Evolutionary conservation across 1,139 yeast species (phyloP), one percentile per base, ranked within the genome.

Genomic region (Pichia sp.): DNA sequence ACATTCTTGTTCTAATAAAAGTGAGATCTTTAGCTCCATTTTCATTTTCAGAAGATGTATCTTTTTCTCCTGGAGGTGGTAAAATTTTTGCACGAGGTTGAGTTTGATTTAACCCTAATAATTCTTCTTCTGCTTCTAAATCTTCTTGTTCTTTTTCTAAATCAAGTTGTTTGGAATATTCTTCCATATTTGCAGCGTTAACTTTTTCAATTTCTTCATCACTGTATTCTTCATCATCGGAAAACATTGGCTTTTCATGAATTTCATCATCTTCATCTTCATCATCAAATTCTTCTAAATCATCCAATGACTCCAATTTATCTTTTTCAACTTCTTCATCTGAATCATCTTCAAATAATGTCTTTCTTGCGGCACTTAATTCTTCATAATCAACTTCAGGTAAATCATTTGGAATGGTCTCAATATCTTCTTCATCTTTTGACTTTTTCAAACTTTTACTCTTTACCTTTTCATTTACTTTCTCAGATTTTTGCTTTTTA

Each of bases 111-210:
- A 76, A 78, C 52, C 79, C 84, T 36, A 77, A 66, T 50, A 83
- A 69, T 68, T 85, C 95, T 53, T 73, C 76, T 60, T 81, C 92
- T 8, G 92, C 90, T 59, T 83, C 94, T 57, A 77, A 78, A 12
- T 83, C 92, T 56, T 85, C 95, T 50, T 69, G 63, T 47, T 74
- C 82, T 33, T 80, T 85, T 62, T 82, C 87, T 56, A 80, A 81
- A 55, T 83, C 95, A 50, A 86, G 70, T 59, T 69, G 73, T 57
- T 71, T 74, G 44, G 87, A 82, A 50, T 82, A 75, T 7, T 86
- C 84, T 67, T 86, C 95, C 87, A 85, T 83, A 63, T 92, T 92
- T 52, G 90, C 80, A 39, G 87, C 90, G 59, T 87, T 89, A 59
- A 92, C 74, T 46, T 75, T 76, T 51, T 85, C 94, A 60, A 84